A percentile compares a stretch with the other conserved stretches of the same genome.
Evolutionary conservation across 225 moss, liverwort and hornwort species (phyloP).

Genomic region (Rhytidiadelphus loreus): DNA sequence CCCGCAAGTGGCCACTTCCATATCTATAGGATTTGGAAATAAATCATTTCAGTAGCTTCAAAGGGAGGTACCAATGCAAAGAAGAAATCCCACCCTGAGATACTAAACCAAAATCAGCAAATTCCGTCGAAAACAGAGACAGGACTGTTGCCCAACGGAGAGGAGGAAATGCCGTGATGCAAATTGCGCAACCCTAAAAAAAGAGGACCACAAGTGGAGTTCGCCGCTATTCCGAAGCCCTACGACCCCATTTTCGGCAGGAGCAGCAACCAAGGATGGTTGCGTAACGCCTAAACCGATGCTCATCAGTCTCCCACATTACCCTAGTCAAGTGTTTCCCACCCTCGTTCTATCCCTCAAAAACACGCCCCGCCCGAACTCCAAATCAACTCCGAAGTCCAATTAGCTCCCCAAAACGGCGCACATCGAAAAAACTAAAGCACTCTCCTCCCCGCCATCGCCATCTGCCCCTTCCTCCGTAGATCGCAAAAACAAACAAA

Average conservation of each 20-base stretch:
- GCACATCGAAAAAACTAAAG: neutral
- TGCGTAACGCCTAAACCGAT: neutral
- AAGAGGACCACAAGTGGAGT: neutral
- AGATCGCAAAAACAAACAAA: neutral
- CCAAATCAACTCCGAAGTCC: neutral
- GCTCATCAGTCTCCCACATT: neutral
- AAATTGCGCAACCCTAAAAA: neutral
- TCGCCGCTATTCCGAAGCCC: neutral
- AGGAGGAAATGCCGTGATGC: neutral
- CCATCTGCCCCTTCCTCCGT: neutral
- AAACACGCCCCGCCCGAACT: neutral
- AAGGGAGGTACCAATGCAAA: neutral
- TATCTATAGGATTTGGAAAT: neutral
- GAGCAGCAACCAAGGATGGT: neutral
- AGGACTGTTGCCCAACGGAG: neutral
- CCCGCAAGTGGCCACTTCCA: neutral
- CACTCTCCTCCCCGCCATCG: neutral
- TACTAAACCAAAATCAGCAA: neutral
- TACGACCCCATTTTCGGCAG: neutral
- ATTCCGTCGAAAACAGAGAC: neutral
- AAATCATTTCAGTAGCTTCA: neutral
- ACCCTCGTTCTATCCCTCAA: neutral
- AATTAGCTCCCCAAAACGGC: neutral
- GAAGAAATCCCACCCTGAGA: neutral
- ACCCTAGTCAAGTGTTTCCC: neutral